Conservation (phyloP, 2,329 filamentous ascomycete species). For the Calonectria ilicicola region DNA sequence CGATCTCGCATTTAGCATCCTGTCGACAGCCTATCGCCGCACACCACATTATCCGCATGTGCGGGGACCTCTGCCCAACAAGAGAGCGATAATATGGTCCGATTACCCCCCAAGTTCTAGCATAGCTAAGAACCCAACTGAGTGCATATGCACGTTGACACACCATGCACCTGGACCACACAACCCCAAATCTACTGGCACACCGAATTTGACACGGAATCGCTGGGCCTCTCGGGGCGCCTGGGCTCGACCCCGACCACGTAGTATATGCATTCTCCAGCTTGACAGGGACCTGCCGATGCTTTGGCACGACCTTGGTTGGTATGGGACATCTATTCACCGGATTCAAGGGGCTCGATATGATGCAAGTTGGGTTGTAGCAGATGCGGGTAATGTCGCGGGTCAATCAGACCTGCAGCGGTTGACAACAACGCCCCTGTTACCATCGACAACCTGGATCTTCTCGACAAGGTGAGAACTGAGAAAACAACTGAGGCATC, state of each 20-base stretch:
- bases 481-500: constrained; percentile 12
- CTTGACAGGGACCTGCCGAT: background rate
- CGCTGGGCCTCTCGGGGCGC: background rate
- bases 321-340: background rate
- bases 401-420: background rate
- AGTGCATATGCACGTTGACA: constrained; percentile 18
- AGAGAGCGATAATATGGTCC: background rate
- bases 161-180: background rate
- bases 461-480: background rate
- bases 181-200: background rate
- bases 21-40: constrained; percentile 10
- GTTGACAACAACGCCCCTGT: background rate
- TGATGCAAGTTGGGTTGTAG: background rate
- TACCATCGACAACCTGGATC: background rate
- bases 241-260: background rate
- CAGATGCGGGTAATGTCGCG: background rate
- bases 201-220: background rate
- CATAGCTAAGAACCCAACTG: background rate
- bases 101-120: background rate
- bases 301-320: background rate
- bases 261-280: background rate
- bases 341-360: background rate
- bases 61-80: constrained; percentile 3
- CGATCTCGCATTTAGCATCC: constrained; percentile 9
- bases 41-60: background rate